Evolutionary conservation across 371 early-diverging fungal species (phyloP).

Genomic region (Mortierella sp.): DNA sequence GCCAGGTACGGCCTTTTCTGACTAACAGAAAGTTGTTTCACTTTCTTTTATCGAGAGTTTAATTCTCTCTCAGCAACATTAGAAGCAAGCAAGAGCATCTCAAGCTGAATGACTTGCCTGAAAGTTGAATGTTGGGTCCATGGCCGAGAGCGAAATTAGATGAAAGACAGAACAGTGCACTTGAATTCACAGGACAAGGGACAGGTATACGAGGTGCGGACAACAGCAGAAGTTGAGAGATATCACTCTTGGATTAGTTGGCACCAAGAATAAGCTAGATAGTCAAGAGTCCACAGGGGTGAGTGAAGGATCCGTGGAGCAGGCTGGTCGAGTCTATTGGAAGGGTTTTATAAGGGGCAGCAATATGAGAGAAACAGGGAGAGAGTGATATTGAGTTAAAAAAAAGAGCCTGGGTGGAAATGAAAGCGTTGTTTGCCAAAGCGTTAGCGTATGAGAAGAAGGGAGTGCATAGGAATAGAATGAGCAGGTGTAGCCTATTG

Average conservation of each 20-base stretch:
- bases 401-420: neutral
- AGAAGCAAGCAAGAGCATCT: neutral
- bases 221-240: neutral
- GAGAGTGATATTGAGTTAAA: neutral
- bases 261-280: neutral
- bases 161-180: neutral
- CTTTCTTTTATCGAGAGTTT: neutral
- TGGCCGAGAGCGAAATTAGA: neutral
- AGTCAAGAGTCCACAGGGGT: constrained; percentile 2
- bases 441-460: neutral
- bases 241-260: neutral
- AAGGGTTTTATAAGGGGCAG: neutral
- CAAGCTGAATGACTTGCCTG: constrained; percentile 25
- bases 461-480: neutral
- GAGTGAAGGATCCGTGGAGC: neutral
- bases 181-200: neutral
- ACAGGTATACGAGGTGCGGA: neutral
- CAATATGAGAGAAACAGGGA: neutral
- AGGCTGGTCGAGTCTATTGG: neutral
- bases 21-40: neutral
- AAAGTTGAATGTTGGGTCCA: constrained; percentile 43
- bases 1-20: neutral
- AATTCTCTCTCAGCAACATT: too few relatives aligned
- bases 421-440: constrained; percentile 2
- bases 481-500: too few relatives aligned